Conservation (phyloP, 495 filamentous ascomycete species). For the Friedmanniomyces simplex region DNA sequence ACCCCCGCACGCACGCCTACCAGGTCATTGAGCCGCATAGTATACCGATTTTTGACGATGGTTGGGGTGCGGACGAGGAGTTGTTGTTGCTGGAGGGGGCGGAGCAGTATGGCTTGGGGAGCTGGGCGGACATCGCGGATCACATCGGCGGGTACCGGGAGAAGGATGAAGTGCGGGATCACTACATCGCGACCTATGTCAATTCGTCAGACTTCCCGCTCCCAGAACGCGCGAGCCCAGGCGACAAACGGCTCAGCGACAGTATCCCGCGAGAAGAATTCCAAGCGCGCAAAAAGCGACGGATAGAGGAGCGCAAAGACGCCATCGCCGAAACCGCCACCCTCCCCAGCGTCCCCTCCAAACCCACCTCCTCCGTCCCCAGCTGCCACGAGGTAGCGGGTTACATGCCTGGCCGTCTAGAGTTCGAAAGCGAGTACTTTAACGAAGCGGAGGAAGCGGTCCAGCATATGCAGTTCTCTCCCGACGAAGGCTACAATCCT, state of each 20-base stretch:
- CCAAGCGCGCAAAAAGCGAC: conserved; percentile 82
- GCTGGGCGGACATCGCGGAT: conserved; percentile 96
- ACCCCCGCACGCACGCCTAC: conserved; percentile 73
- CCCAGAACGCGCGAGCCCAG: conserved; percentile 68
- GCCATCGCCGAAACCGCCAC: conserved; percentile 73
- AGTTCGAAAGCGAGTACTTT: conserved; percentile 95
- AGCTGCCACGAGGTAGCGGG: conserved; percentile 96
- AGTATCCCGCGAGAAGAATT: conserved; percentile 83
- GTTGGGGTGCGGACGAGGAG: conserved; percentile 98
- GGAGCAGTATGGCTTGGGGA: conserved; percentile 94
- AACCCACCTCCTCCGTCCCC: conserved; percentile 86
- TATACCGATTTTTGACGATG: conserved; percentile 85
- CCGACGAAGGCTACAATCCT: conserved; percentile 80
- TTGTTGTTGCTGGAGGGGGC: conserved; percentile 83
- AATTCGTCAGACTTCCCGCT: conserved; percentile 75
- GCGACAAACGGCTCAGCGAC: conserved; percentile 64
- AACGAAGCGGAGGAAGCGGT: conserved; percentile 98
- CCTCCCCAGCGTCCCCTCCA: conserved; percentile 71
- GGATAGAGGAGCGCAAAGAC: conserved; percentile 88
- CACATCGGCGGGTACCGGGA: conserved; percentile 90
- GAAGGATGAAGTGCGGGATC: conserved; percentile 90
- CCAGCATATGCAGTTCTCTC: conserved; percentile 95
- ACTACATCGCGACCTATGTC: conserved; percentile 83
- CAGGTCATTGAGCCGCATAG: conserved; percentile 97
- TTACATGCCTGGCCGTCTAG: conserved; percentile 95